phyloP scores from a whole-genome alignment of 2,329 filamentous ascomycete genomes.

The Emmonsiellopsis sp. region DNA sequence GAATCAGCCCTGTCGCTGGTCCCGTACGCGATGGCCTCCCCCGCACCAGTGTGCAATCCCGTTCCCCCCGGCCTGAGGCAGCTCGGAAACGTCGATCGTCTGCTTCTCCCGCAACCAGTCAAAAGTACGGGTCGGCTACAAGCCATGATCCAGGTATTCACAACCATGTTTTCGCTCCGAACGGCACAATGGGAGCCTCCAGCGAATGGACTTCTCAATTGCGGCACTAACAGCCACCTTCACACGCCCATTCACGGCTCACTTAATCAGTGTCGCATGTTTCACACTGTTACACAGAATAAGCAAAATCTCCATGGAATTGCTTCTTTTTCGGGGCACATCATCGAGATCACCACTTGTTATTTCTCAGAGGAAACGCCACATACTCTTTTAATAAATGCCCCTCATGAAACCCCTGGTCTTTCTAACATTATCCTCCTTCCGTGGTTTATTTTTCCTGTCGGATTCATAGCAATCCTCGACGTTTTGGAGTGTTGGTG shows the following conservation, averaged over 20 bases:
- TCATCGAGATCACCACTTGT: not conserved
- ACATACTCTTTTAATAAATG: not conserved
- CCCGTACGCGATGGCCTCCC: not conserved
- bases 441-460: not conserved
- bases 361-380: not conserved
- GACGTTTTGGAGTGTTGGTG: not conserved
- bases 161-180: not conserved
- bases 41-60: not conserved
- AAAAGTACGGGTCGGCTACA: not conserved
- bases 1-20: not conserved
- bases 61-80: not conserved
- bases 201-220: not conserved
- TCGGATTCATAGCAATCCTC: not conserved
- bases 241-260: not conserved
- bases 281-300: not conserved
- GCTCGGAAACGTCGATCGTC: not conserved
- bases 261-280: not conserved
- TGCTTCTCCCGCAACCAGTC: not conserved
- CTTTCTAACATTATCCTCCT: not conserved
- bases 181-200: not conserved
- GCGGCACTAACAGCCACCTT: not conserved
- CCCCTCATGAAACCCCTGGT: not conserved
- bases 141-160: not conserved
- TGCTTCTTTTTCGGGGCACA: not conserved
- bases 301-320: not conserved